phyloP scores from a whole-genome alignment of 257 asterid species.

The Datura wrightii region DNA sequence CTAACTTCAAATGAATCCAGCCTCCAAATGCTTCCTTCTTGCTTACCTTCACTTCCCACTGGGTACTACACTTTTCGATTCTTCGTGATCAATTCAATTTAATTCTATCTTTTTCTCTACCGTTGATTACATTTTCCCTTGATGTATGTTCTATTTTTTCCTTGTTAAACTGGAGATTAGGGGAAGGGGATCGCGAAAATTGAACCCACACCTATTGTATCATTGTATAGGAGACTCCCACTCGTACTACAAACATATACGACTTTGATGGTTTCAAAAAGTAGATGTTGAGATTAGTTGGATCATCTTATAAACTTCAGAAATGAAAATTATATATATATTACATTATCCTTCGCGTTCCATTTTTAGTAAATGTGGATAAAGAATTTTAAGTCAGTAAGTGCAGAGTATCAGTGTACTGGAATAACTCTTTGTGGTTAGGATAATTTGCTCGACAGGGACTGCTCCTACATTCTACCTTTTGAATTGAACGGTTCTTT shows the following conservation, averaged over 20 bases:
- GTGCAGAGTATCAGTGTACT: not conserved
- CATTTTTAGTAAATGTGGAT: not conserved
- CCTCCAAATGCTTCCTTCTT: conserved; percentile 55
- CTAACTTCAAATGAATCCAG: conserved; percentile 39
- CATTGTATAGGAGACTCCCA: too few species aligned
- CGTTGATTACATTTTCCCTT: not conserved
- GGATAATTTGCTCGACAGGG: not conserved
- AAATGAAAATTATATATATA: not conserved
- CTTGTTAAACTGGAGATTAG: not conserved
- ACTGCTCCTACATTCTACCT: not conserved
- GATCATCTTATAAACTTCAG: too few species aligned
- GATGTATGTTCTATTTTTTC: too few species aligned
- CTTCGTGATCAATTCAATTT: not conserved
- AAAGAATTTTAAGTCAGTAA: not conserved
- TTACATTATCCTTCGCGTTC: not conserved
- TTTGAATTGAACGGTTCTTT: not conserved
- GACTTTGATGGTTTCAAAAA: too few species aligned
- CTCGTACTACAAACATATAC: too few species aligned
- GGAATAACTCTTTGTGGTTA: not conserved
- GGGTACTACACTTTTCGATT: conserved; percentile 46
- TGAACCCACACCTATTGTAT: not conserved
- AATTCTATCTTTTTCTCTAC: not conserved
- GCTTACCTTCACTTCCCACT: conserved; percentile 59
- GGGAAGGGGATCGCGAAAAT: not conserved
- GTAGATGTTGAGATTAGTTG: too few species aligned